Percentiles rank a stretch among this genome's conserved stretches.
These are phyloP conservation scores for Lodderomyces parapsilosis DNA, from an alignment of 1,139 yeast species.

Conservation along the genomic window DNA sequence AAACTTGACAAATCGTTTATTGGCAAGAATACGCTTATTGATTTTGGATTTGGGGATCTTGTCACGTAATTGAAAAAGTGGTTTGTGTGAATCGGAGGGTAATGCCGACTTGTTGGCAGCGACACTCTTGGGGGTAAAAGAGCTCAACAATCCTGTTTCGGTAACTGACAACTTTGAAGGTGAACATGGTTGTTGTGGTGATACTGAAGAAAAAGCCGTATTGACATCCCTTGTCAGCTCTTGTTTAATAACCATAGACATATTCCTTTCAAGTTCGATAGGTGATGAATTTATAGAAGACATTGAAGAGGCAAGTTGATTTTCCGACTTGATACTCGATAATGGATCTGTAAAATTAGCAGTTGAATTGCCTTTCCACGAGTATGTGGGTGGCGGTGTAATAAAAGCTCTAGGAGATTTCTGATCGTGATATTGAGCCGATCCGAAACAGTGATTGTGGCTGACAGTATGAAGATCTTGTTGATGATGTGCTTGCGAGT, in stretches of 20 bases:
- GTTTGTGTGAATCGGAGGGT: constrained; percentile 6
- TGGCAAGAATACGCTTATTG: constrained; percentile 21
- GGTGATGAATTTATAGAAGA: background rate
- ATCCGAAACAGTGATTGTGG: background rate
- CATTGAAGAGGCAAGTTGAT: background rate
- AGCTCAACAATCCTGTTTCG: too few relatives aligned
- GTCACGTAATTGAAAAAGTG: constrained; percentile 10
- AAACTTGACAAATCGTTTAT: constrained; percentile 32
- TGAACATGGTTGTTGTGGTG: background rate
- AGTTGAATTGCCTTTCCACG: background rate
- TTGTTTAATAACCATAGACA: background rate
- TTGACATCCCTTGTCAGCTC: background rate
- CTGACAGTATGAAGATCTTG: too few relatives aligned
- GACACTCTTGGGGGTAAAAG: too few relatives aligned
- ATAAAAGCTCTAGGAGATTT: background rate
- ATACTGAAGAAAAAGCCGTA: background rate
- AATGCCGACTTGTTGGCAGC: too few relatives aligned
- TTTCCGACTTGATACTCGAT: background rate
- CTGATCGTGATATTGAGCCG: background rate
- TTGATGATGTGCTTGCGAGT: background rate
- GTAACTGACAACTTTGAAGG: background rate
- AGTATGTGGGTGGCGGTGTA: background rate
- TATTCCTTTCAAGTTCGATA: background rate
- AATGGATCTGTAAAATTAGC: background rate
- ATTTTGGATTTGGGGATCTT: constrained; percentile 24